Evolutionary conservation across 305 asterid species (phyloP).

Genomic region (Rubia balearica): DNA sequence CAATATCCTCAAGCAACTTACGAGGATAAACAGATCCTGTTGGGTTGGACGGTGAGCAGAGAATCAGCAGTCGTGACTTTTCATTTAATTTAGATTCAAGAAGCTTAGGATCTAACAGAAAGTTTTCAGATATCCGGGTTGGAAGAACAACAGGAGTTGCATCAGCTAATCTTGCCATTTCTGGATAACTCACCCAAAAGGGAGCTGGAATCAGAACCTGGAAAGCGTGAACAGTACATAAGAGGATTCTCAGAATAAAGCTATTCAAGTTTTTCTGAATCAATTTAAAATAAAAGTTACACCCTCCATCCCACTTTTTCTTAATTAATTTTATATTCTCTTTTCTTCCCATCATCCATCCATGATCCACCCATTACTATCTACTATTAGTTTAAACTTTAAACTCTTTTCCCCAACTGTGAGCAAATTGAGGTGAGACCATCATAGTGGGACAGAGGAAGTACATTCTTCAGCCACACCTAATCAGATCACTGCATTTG

Average conservation of each 20-base stretch:
- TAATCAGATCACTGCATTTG: neutral
- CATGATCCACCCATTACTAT: neutral
- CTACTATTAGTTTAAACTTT: neutral
- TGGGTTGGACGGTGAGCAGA: conserved; percentile 97
- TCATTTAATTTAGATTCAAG: conserved; percentile 71
- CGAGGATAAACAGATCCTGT: conserved; percentile 94
- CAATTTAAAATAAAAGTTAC: too few species aligned
- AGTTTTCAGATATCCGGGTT: conserved; percentile 66
- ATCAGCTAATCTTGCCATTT: conserved; percentile 94
- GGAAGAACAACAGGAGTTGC: conserved; percentile 84
- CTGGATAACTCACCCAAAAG: conserved; percentile 99
- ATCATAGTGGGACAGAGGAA: neutral
- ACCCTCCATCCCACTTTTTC: neutral
- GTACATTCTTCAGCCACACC: neutral
- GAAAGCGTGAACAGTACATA: conserved; percentile 16
- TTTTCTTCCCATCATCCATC: neutral
- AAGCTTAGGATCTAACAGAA: conserved; percentile 71
- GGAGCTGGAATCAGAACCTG: conserved; percentile 98
- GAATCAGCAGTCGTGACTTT: conserved; percentile 80
- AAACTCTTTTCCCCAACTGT: too few species aligned
- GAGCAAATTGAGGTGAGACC: neutral
- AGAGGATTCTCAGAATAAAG: neutral
- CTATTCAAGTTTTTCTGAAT: neutral
- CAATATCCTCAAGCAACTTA: conserved; percentile 74
- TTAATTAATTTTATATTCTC: neutral